These are phyloP conservation scores for Phytopythium litorale DNA, from an alignment of 352 stramenopile genomes.

Conservation along the genomic window DNA sequence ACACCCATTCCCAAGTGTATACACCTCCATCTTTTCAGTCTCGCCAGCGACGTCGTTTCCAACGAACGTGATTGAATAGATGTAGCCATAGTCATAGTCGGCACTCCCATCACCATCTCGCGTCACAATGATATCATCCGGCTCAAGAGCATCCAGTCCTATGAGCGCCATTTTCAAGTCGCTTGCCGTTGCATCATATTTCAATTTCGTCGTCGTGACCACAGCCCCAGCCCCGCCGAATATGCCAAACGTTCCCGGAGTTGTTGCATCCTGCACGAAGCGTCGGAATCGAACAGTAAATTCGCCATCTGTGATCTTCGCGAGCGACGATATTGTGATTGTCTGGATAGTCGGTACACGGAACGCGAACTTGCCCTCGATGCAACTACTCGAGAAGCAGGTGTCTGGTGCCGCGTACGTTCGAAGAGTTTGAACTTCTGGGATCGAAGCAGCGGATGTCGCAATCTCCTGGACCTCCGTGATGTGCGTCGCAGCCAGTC, in stretches of 20 bases:
- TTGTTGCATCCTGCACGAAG: slow-evolving; percentile 15
- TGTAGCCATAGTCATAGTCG: slow-evolving; percentile 57
- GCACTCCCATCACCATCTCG: slow-evolving; percentile 59
- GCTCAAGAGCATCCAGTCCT: slow-evolving; percentile 23
- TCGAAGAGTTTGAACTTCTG: slow-evolving; percentile 68
- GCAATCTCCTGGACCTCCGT: slow-evolving; percentile 66
- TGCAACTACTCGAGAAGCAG: slow-evolving; percentile 46
- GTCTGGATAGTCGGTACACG: slow-evolving; percentile 72
- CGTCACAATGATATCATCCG: slow-evolving; percentile 63
- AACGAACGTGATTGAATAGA: slow-evolving; percentile 76
- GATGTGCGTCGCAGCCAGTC: slow-evolving; percentile 58
- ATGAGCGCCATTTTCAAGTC: slow-evolving; percentile 31
- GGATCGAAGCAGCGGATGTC: slow-evolving; percentile 53
- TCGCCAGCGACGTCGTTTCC: slow-evolving; percentile 68
- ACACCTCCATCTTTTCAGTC: slow-evolving; percentile 19
- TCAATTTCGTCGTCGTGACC: slow-evolving; percentile 16
- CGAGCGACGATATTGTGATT: slow-evolving; percentile 49
- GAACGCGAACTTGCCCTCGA: slow-evolving; percentile 56
- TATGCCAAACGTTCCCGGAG: slow-evolving; percentile 20
- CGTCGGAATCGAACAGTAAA: slow-evolving; percentile 47
- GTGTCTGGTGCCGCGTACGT: slow-evolving; percentile 40
- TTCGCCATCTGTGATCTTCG: slow-evolving; percentile 42
- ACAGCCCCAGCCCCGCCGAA: slow-evolving; percentile 20
- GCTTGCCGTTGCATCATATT: slow-evolving; percentile 35
- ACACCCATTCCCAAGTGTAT: not conserved